These are phyloP conservation scores for Flaveria brownii DNA, from an alignment of 129 eudicot genomes.

Conservation along the genomic window DNA sequence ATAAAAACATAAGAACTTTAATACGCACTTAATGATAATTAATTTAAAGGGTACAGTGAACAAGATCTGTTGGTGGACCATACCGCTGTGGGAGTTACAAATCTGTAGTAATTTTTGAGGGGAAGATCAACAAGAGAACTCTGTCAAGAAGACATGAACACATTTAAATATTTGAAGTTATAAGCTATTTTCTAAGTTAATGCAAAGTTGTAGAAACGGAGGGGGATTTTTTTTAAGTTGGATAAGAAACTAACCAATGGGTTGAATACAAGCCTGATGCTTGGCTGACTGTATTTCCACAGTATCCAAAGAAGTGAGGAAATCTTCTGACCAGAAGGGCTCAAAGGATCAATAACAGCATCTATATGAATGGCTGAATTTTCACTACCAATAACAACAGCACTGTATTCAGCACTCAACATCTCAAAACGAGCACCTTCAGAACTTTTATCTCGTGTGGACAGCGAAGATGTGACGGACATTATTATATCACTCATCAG, in stretches of 20 bases:
- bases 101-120: constrained; percentile 93
- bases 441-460: constrained; percentile 77
- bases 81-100: constrained; percentile 89
- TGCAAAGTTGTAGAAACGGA: background rate
- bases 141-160: constrained; percentile 52
- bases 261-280: constrained; percentile 90
- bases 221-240: background rate
- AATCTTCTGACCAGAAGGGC: constrained; percentile 90
- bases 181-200: constrained; percentile 6
- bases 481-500: constrained; percentile 80
- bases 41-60: constrained; percentile 7
- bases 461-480: constrained; percentile 81
- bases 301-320: constrained; percentile 74
- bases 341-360: constrained; percentile 94
- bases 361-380: constrained; percentile 80
- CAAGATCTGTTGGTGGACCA: background rate
- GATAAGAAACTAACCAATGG: constrained; percentile 67
- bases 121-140: constrained; percentile 97
- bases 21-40: constrained; percentile 2
- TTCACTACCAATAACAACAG: constrained; percentile 60
- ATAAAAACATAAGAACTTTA: constrained; percentile 12
- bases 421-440: constrained; percentile 94
- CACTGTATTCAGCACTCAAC: constrained; percentile 71
- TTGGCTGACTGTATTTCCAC: constrained; percentile 73
- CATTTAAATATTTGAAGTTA: constrained; percentile 1